Conservation (phyloP, 73 alveolate genomes). For the Paramecium primaurelia region DNA sequence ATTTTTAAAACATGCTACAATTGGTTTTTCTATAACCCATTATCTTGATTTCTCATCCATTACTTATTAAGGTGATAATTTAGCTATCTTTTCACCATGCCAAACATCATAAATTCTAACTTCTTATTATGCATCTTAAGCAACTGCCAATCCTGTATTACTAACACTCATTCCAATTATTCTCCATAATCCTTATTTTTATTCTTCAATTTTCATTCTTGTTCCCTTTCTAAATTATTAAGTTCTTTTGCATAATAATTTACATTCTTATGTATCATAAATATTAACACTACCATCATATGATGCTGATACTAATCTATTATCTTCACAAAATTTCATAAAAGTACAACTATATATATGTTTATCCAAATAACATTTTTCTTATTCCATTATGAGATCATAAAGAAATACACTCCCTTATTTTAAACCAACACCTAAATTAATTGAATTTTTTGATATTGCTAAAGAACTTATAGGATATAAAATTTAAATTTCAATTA, state of each 20-base stretch:
- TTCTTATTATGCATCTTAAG: conserved; percentile 14
- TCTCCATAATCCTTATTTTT: conserved; percentile 25
- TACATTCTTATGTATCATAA: conserved; percentile 41
- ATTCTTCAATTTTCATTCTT: neutral
- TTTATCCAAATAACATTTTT: neutral
- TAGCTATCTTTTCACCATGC: conserved; percentile 60
- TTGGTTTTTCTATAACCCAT: conserved; percentile 11
- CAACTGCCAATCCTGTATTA: conserved; percentile 55
- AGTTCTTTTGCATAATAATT: conserved; percentile 47
- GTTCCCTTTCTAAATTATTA: conserved; percentile 39
- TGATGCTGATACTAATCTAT: conserved; percentile 51
- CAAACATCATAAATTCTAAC: conserved; percentile 46
- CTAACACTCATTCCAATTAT: conserved; percentile 11
- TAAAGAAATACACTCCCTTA: conserved; percentile 8
- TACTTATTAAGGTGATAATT: conserved; percentile 9
- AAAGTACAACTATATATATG: neutral
- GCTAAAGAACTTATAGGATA: neutral
- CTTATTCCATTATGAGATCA: neutral
- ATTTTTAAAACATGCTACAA: conserved; percentile 7
- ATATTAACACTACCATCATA: conserved; percentile 53
- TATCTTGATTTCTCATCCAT: conserved; percentile 42
- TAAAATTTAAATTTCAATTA: neutral
- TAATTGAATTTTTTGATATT: neutral
- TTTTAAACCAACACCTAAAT: conserved; percentile 39
- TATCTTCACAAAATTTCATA: conserved; percentile 43